Percentiles rank a stretch among this genome's conserved stretches.
Evolutionary conservation across 2,329 filamentous ascomycete genomes (phyloP).

Genomic region (Beauveria varroae): DNA sequence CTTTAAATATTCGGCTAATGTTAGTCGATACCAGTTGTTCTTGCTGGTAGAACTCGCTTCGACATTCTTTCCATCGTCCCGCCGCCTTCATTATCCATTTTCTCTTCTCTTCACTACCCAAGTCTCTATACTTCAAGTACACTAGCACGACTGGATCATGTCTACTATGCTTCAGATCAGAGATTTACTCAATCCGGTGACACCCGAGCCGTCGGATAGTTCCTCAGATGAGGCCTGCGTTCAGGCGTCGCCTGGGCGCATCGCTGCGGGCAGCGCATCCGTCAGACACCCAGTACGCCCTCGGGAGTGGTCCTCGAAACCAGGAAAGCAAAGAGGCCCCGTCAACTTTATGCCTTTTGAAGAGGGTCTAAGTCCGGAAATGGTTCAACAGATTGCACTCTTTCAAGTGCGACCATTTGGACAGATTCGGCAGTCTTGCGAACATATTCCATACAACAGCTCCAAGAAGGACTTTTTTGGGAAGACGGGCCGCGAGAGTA

Average conservation of each 20-base stretch:
- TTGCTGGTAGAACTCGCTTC: background rate
- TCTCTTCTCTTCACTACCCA: background rate
- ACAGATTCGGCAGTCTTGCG: constrained; percentile 51
- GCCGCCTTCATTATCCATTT: background rate
- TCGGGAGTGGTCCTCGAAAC: constrained; percentile 4
- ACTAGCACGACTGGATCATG: background rate
- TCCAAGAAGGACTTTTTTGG: constrained; percentile 83
- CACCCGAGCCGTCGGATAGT: constrained; percentile 2
- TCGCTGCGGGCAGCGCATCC: background rate
- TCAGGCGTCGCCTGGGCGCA: background rate
- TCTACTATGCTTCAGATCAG: constrained; percentile 6
- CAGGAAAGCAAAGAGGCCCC: constrained; percentile 49
- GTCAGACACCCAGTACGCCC: background rate
- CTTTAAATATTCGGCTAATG: background rate
- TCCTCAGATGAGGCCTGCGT: constrained; percentile 2
- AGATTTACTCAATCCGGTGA: constrained; percentile 9
- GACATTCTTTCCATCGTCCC: background rate
- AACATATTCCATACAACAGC: constrained; percentile 89
- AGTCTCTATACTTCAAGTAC: background rate
- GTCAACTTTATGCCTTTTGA: constrained; percentile 73
- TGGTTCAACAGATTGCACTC: constrained; percentile 49
- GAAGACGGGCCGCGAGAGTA: constrained; percentile 80
- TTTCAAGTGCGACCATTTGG: constrained; percentile 62
- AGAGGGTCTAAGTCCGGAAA: constrained; percentile 44
- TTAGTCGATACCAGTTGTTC: background rate